Evolutionary conservation across 345 rosid species (phyloP).

Genomic region (Cochlearia excelsa): DNA sequence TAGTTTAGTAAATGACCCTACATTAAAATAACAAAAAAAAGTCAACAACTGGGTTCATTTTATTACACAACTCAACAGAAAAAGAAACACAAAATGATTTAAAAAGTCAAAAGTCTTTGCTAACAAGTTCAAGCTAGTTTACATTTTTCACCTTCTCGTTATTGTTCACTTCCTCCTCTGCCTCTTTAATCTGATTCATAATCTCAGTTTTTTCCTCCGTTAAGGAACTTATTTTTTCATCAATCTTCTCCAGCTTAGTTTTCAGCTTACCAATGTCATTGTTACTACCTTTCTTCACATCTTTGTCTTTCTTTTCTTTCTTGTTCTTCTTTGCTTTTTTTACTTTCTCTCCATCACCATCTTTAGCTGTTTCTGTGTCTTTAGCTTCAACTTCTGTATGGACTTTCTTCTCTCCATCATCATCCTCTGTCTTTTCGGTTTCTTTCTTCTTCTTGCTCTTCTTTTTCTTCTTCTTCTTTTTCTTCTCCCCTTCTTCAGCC

Average conservation of each 20-base stretch:
- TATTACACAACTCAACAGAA: too few species aligned
- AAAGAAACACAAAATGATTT: too few species aligned
- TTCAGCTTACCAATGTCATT: slow-evolving; percentile 47
- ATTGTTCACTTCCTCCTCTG: slow-evolving; percentile 35
- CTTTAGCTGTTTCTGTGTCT: slow-evolving; percentile 28
- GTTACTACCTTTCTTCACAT: slow-evolving; percentile 49
- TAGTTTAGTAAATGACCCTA: too few species aligned
- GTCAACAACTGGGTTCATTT: too few species aligned
- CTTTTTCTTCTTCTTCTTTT: slow-evolving; percentile 8
- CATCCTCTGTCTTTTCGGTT: slow-evolving; percentile 21
- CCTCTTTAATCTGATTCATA: slow-evolving; percentile 57
- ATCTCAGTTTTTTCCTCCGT: slow-evolving; percentile 48
- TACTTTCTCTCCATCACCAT: slow-evolving; percentile 24
- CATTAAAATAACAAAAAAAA: too few species aligned
- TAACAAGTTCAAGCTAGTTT: background rate
- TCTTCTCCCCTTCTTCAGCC: background rate
- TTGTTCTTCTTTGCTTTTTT: slow-evolving; percentile 32
- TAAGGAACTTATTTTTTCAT: slow-evolving; percentile 52
- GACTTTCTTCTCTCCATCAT: slow-evolving; percentile 27
- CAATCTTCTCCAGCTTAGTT: slow-evolving; percentile 52
- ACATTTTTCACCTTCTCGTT: slow-evolving; percentile 15
- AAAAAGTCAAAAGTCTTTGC: background rate
- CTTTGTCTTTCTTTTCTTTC: slow-evolving; percentile 38
- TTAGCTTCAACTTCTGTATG: background rate
- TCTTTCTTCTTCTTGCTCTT: slow-evolving; percentile 1